Evolutionary conservation across 1,284 basidiomycete genomes (phyloP).

Genomic region (Bondarzewia mesenterica): DNA sequence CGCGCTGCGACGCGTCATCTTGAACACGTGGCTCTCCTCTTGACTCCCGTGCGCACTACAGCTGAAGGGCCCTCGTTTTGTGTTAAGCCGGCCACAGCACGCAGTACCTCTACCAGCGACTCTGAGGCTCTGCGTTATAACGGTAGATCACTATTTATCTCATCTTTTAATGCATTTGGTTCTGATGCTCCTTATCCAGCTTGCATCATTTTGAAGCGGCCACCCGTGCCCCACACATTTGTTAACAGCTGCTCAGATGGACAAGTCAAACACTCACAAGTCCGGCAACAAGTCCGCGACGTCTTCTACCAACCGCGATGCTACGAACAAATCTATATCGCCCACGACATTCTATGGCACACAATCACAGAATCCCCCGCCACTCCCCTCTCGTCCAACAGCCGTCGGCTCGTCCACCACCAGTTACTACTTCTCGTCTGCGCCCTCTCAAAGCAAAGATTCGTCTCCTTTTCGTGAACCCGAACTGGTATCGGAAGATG

Average conservation of each 20-base stretch:
- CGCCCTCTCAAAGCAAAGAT: background rate
- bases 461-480: conserved; percentile 34
- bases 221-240: no score
- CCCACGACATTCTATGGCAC: background rate
- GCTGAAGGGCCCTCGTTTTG: no score
- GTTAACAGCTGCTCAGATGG: no score
- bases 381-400: background rate
- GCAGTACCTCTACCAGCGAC: no score
- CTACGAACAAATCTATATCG: background rate
- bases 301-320: no score
- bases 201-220: background rate
- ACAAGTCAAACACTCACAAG: no score
- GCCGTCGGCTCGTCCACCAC: background rate
- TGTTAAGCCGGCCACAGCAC: no score
- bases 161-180: background rate
- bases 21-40: no score
- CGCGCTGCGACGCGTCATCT: no score
- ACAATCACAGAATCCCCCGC: background rate
- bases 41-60: no score
- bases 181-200: background rate
- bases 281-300: no score
- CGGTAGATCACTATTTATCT: background rate
- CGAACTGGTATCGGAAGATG: conserved; percentile 31
- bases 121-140: no score
- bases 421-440: background rate